Conservation (phyloP, 495 filamentous ascomycete genomes). For the Penicillium cosmopolitanum region DNA sequence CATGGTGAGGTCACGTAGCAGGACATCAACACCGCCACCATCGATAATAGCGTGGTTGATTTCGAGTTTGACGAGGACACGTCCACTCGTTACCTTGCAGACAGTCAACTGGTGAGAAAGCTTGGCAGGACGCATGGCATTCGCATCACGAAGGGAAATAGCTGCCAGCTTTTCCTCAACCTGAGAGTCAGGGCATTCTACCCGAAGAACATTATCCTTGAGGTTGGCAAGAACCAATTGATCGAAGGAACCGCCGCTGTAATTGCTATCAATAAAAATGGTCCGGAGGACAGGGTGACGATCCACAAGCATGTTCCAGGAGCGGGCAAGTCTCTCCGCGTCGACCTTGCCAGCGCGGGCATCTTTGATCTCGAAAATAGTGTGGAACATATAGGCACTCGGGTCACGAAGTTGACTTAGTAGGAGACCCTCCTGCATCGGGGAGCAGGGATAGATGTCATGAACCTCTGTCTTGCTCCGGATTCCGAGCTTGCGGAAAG, state of each 20-base stretch:
- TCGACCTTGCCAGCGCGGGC: slow-evolving; percentile 35
- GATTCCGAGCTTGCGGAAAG: slow-evolving; percentile 54
- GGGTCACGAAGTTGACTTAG: slow-evolving; percentile 62
- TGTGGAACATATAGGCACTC: slow-evolving; percentile 49
- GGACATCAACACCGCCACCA: slow-evolving; percentile 44
- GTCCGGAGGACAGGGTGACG: slow-evolving; percentile 60
- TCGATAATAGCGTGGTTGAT: slow-evolving; percentile 61
- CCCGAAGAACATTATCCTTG: slow-evolving; percentile 36
- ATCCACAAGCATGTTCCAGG: slow-evolving; percentile 58
- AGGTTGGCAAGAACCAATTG: slow-evolving; percentile 55
- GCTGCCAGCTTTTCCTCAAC: slow-evolving; percentile 37
- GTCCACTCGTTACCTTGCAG: slow-evolving; percentile 42
- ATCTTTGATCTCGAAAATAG: slow-evolving; percentile 48
- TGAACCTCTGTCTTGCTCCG: slow-evolving; percentile 49
- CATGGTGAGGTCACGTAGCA: slow-evolving; percentile 45
- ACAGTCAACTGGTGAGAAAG: slow-evolving; percentile 54
- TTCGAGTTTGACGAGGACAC: slow-evolving; percentile 54
- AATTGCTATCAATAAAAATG: slow-evolving; percentile 57
- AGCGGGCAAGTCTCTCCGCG: slow-evolving; percentile 40
- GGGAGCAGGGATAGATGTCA: slow-evolving; percentile 66
- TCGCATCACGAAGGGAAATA: slow-evolving; percentile 40
- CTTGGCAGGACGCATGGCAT: slow-evolving; percentile 37
- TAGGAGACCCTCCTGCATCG: slow-evolving; percentile 68
- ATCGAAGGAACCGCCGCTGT: slow-evolving; percentile 54
- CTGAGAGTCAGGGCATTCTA: slow-evolving; percentile 46